phyloP scores from a whole-genome alignment of 495 filamentous ascomycete genomes.

The Haplographium delicatum region DNA sequence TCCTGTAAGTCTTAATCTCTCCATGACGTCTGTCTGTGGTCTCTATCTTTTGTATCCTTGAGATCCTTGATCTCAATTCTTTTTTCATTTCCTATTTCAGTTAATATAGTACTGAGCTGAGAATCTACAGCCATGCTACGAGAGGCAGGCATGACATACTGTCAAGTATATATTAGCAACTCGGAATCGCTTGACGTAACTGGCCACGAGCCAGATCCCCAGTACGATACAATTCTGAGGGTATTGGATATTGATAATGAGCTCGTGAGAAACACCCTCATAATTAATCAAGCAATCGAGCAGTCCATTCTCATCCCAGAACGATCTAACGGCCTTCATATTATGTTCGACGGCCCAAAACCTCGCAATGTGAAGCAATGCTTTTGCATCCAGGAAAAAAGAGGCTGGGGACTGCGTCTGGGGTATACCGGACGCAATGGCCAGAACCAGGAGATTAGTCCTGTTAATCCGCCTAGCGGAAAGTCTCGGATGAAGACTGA shows the following conservation, averaged over 20 bases:
- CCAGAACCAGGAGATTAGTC: not conserved
- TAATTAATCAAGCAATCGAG: conserved; percentile 79
- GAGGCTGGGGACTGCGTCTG: conserved; percentile 59
- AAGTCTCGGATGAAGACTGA: conserved; percentile 78
- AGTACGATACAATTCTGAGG: conserved; percentile 71
- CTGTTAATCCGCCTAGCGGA: conserved; percentile 20
- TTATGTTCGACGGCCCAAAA: conserved; percentile 59
- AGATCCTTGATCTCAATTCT: not conserved
- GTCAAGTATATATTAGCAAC: conserved; percentile 50
- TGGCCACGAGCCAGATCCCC: conserved; percentile 64
- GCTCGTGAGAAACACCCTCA: conserved; percentile 69
- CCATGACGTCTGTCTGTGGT: not conserved
- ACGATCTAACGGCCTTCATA: conserved; percentile 55
- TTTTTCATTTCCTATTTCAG: not conserved
- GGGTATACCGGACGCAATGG: conserved; percentile 38
- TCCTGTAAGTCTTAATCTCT: conserved; percentile 14
- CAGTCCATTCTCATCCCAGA: conserved; percentile 74
- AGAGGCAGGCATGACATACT: conserved; percentile 40
- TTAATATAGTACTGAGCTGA: not conserved
- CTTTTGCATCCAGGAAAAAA: conserved; percentile 53
- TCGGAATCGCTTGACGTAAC: conserved; percentile 53
- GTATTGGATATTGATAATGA: conserved; percentile 79
- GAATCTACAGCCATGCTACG: not conserved
- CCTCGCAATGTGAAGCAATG: conserved; percentile 70
- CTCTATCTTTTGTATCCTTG: too few species aligned